These are phyloP conservation scores for Phytophthora ramorum DNA, from an alignment of 352 stramenopile genomes.

Conservation along the genomic window DNA sequence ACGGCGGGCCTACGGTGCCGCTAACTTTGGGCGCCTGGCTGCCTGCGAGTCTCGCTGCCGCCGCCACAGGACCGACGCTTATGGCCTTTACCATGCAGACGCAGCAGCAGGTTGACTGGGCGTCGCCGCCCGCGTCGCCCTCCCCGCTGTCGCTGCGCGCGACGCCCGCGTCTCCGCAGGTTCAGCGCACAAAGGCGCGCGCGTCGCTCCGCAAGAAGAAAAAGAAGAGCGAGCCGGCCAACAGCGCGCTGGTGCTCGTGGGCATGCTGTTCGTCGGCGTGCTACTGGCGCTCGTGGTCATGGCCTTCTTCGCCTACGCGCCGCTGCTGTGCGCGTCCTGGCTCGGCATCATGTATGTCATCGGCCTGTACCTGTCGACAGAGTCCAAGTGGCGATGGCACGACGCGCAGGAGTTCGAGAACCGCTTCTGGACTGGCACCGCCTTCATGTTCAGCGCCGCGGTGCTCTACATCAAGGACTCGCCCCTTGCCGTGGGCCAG, in stretches of 20 bases:
- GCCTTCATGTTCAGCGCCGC: constrained; percentile 92
- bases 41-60: too few relatives aligned
- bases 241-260: constrained; percentile 75
- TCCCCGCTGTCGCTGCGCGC: constrained; percentile 32
- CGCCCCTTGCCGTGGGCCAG: constrained; percentile 83
- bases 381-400: constrained; percentile 89
- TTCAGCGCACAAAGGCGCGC: constrained; percentile 6
- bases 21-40: too few relatives aligned
- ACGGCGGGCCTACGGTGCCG: constrained; percentile 3
- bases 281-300: constrained; percentile 66
- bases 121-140: constrained; percentile 27
- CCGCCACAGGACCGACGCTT: constrained; percentile 2
- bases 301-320: constrained; percentile 86
- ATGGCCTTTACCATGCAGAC: constrained; percentile 48
- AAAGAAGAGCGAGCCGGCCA: constrained; percentile 49
- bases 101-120: constrained; percentile 30
- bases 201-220: constrained; percentile 8
- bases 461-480: constrained; percentile 96
- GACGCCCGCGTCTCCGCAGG: constrained; percentile 18
- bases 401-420: constrained; percentile 96
- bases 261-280: constrained; percentile 72
- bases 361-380: constrained; percentile 82
- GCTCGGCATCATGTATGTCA: constrained; percentile 84
- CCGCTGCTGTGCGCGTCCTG: constrained; percentile 82
- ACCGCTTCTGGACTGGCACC: constrained; percentile 97